Percentiles rank a stretch among this genome's conserved stretches.
These are phyloP conservation scores for Testicularia cyperi DNA, from an alignment of 1,284 basidiomycete species.

Conservation along the genomic window DNA sequence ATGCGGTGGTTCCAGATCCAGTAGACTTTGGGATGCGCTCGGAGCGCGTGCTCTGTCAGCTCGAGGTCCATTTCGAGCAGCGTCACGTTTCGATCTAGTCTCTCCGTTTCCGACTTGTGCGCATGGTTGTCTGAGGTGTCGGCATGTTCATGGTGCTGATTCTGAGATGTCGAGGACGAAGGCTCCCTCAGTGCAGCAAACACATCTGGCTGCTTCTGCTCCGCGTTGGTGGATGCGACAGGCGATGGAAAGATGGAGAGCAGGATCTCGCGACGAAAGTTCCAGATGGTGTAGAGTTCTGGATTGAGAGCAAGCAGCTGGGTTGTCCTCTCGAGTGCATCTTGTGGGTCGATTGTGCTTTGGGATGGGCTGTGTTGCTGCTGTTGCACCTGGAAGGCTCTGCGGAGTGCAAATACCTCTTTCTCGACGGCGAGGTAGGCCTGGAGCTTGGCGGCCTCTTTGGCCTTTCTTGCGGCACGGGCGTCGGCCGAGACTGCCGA, in stretches of 20 bases:
- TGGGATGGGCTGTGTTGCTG: too few species aligned
- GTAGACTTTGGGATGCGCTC: conserved; percentile 58
- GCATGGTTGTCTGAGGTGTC: too few species aligned
- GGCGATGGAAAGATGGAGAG: conserved; percentile 20
- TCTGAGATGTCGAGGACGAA: too few species aligned
- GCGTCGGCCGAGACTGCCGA: conserved; percentile 18
- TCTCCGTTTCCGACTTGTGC: conserved; percentile 2
- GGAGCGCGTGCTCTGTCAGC: conserved; percentile 51
- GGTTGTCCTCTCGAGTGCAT: conserved; percentile 42
- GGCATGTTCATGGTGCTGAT: too few species aligned
- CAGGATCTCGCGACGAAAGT: conserved; percentile 49
- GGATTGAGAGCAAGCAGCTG: conserved; percentile 53
- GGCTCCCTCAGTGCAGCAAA: conserved; percentile 24
- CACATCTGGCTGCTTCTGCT: conserved; percentile 16
- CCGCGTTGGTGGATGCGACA: neutral
- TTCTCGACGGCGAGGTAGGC: conserved; percentile 38
- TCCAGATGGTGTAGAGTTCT: conserved; percentile 58
- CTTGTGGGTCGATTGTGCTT: too few species aligned
- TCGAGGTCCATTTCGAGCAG: conserved; percentile 48
- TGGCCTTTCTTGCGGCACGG: conserved; percentile 39
- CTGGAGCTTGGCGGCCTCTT: conserved; percentile 41
- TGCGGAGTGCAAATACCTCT: conserved; percentile 32
- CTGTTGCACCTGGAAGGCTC: conserved; percentile 6
- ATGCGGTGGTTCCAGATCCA: conserved; percentile 60
- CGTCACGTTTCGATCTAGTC: neutral